Evolutionary conservation across 345 rosid genomes (phyloP), one percentile per base, ranked within the genome.

Genomic region (Ceriops tagal): DNA sequence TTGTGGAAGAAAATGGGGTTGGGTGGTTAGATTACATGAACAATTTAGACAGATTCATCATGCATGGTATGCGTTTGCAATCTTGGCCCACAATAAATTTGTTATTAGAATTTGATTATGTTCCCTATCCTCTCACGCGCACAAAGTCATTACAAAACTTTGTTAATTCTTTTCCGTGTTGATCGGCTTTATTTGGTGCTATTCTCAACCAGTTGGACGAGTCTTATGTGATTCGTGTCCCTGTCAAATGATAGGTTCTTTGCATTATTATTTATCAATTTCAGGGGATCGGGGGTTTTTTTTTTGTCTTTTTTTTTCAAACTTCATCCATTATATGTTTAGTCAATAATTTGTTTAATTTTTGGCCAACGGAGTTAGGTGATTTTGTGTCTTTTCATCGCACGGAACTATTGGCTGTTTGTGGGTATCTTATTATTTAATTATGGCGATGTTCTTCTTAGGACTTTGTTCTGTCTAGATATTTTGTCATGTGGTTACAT

Each of bases 371-470:
- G 49, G 49, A 15, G 61, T 35, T 70, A 58, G 72, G 68, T 69
- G 81, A 52, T 69, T 58, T 61, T 64, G 74, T 77, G 55, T 60
- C 68, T 64, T 66, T 67, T 67, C 75, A 82, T 81, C 79, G 82
- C 70, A 72, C 67, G 87, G 71, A 70, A 78, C 80, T 74, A 43
- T 81, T 77, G 78, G 83, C 80, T 69, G 78, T 77, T 79, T 77
- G 66, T 71, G 70, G 68, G 75, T 71, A 26, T 64, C 43, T 75
- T 61, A 49, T 60, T 71, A 20, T 61, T 66, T 76, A 59, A 72
- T 65, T 52, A 64, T 76, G 46, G 68, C 68, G 68, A 69, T 79
- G 61, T 32, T 47, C 32, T 66, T 62, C 70, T 47, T 75, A 35
- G 47, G 65, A 34, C 37, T 7, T 34, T 1, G 37, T 34, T 65